A percentile compares a stretch with the other conserved stretches of the same genome.
phyloP scores from a whole-genome alignment of 805 yeast species.

The Saccharomycopsis sp. region DNA sequence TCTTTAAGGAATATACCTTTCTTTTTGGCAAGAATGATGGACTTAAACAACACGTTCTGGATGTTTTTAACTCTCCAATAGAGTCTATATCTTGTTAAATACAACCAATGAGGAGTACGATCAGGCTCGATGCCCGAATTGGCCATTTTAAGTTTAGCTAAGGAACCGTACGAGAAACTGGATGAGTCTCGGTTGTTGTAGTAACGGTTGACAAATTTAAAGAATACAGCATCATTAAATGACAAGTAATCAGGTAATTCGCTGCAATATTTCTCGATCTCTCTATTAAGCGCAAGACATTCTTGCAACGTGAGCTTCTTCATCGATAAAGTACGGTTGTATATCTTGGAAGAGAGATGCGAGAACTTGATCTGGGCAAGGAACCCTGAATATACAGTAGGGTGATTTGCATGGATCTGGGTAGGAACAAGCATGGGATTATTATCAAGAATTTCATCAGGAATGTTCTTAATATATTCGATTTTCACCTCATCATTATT shows the following conservation, averaged over 20 bases:
- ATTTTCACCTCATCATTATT: conserved; percentile 41
- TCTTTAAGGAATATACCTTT: conserved; percentile 33
- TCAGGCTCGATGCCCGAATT: neutral
- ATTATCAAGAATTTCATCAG: conserved; percentile 30
- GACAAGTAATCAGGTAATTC: conserved; percentile 43
- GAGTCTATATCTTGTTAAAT: conserved; percentile 45
- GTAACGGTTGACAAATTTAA: conserved; percentile 25
- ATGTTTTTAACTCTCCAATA: conserved; percentile 55
- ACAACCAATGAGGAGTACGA: conserved; percentile 43
- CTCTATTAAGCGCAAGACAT: conserved; percentile 41
- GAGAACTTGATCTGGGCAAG: conserved; percentile 50
- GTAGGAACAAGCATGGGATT: conserved; percentile 26
- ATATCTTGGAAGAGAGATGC: conserved; percentile 40
- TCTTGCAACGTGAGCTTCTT: conserved; percentile 44
- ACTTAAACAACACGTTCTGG: conserved; percentile 48
- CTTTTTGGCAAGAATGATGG: conserved; percentile 50
- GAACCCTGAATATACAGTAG: conserved; percentile 54
- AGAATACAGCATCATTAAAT: conserved; percentile 33
- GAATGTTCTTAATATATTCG: conserved; percentile 42
- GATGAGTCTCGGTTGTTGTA: conserved; percentile 10
- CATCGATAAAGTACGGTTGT: conserved; percentile 40
- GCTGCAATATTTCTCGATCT: conserved; percentile 35
- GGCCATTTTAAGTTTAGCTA: neutral
- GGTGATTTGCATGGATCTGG: conserved; percentile 28
- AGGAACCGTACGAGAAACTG: too few relatives aligned